Base-by-base conservation (phyloP, 2,329 filamentous ascomycete species). In the Eurotiales sp. region DNA sequence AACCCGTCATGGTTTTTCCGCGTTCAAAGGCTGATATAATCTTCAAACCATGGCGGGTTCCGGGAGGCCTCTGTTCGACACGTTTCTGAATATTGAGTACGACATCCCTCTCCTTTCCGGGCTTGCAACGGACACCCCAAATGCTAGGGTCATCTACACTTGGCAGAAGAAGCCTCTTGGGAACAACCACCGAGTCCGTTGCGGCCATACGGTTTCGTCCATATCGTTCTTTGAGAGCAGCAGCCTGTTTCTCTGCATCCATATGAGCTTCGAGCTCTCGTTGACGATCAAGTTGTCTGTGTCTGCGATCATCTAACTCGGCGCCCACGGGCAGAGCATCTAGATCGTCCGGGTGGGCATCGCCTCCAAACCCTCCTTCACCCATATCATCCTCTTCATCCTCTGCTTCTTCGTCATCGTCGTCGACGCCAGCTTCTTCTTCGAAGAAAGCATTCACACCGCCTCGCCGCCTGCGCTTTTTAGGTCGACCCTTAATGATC, bases 351-450 rank as follows among this genome's bases (percentile, higher is more conserved):
- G 89, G 89, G 67, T 97, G 90, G 57, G 88, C 88, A 67, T 95
- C 88, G 59, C 90, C 88, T 65, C 90, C 90, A 66, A 93, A 90
- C 5, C 5, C 42, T 59, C 88, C 87, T 52, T 90, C 90, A 52
- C 79, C 90, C 60, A 90, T 85, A 53, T 88, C 84, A 50, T 95
- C 90, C 60, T 95, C 90, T 60, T 96, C 92, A 46, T 95, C 90
- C 58, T 95, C 90, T 55, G 88, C 88, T 59, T 82, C 86, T 61
- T 96, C 90, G 61, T 95, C 90, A 57, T 95, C 85, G 53, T 88
- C 93, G 65, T 97, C 93, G 60, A 99, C 93, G 73, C 96, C 93
- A 68, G 93, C 93, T 78, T 99, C 93, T 64, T 92, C 89, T 83
- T 99, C 93, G 73, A 96, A 96, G 64, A 87, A 85, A 61, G 89